Evolutionary conservation across 2,329 filamentous ascomycete species (phyloP).

Genomic region (Lachnellula occidentalis): DNA sequence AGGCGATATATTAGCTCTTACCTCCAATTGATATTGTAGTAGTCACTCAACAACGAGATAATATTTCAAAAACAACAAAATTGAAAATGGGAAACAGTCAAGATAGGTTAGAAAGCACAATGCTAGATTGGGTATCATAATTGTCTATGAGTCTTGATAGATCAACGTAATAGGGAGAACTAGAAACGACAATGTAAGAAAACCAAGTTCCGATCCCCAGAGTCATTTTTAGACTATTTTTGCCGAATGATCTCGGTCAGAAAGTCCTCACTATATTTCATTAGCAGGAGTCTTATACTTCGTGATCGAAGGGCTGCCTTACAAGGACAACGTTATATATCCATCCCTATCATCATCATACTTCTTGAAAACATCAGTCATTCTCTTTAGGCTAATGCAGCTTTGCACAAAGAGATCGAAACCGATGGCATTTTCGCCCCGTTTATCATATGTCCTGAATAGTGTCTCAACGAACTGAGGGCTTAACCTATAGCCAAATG

Average conservation of each 20-base stretch:
- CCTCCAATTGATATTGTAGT: too few relatives aligned
- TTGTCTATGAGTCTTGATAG: constrained; percentile 12
- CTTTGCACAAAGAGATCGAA: constrained; percentile 98
- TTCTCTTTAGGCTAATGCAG: constrained; percentile 92
- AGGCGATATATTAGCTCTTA: too few relatives aligned
- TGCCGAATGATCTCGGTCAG: constrained; percentile 30
- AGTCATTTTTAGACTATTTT: constrained; percentile 9
- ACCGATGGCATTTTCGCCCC: constrained; percentile 64
- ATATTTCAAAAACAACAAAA: not conserved
- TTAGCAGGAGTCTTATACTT: constrained; percentile 3
- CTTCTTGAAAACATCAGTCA: constrained; percentile 99
- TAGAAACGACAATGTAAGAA: not conserved
- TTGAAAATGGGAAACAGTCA: not conserved
- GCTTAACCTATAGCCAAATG: constrained; percentile 89
- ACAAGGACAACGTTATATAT: constrained; percentile 76
- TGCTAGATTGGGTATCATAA: constrained; percentile 17
- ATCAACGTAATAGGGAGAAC: constrained; percentile 1
- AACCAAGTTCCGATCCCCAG: not conserved
- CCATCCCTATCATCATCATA: constrained; percentile 97
- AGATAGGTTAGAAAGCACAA: not conserved
- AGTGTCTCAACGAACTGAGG: constrained; percentile 77
- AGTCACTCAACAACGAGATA: too few relatives aligned
- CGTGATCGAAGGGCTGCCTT: constrained; percentile 7
- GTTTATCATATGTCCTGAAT: constrained; percentile 85
- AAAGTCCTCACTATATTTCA: constrained; percentile 28